Percentiles rank a stretch among this genome's conserved stretches.
Evolutionary conservation across 2,329 filamentous ascomycete genomes (phyloP).

Genomic region (Xylariaceae sp.): DNA sequence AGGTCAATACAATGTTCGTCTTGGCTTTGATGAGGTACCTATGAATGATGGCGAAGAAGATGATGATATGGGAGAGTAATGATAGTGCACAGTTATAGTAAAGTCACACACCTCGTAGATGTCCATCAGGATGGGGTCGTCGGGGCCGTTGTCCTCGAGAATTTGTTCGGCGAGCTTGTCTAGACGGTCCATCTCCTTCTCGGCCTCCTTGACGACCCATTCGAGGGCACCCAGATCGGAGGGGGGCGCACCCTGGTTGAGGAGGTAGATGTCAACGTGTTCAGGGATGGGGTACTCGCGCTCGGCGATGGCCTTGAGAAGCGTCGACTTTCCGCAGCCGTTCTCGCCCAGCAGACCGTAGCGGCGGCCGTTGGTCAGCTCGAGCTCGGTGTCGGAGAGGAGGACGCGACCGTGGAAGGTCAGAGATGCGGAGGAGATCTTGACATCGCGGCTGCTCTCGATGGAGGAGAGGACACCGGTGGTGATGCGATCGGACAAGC

Average conservation of each 20-base stretch:
- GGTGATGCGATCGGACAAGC: constrained; percentile 94
- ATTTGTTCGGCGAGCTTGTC: constrained; percentile 87
- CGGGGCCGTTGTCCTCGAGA: constrained; percentile 87
- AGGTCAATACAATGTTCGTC: constrained; percentile 4
- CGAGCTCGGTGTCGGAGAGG: constrained; percentile 88
- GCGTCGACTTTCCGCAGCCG: constrained; percentile 98
- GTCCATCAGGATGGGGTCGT: constrained; percentile 85
- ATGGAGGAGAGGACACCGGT: constrained; percentile 93
- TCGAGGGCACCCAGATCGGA: constrained; percentile 88
- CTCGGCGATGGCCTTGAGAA: constrained; percentile 89
- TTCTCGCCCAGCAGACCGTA: constrained; percentile 98
- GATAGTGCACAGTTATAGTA: too few relatives aligned
- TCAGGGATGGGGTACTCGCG: constrained; percentile 96
- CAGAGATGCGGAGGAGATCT: constrained; percentile 88
- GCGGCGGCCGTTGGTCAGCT: constrained; percentile 86
- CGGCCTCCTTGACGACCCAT: constrained; percentile 94
- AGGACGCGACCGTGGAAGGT: constrained; percentile 98
- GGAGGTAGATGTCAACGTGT: constrained; percentile 95
- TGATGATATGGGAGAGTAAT: too few relatives aligned
- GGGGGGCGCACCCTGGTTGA: constrained; percentile 94
- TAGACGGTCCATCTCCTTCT: constrained; percentile 86
- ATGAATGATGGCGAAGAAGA: too few relatives aligned
- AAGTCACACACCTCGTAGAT: constrained; percentile 78
- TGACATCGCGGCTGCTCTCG: constrained; percentile 84
- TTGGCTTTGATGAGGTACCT: too few relatives aligned